Percentiles rank a stretch among this genome's conserved stretches.
Conservation (phyloP, 129 eudicot genomes). For the Helianthus annuus region HanXRQr2.0-SUNRISE NC_035448.2:60080553-60081052, state of each 20-base stretch:
- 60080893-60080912: slow-evolving; percentile 45
- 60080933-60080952: slow-evolving; percentile 35
- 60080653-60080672: slow-evolving; percentile 59
- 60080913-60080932: slow-evolving; percentile 48
- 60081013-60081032: not conserved
- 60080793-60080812: slow-evolving; percentile 55
- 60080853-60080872: slow-evolving; percentile 58
- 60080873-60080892: slow-evolving; percentile 48
- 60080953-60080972: slow-evolving; percentile 43
- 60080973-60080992: slow-evolving; percentile 31
- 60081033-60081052: too few species aligned
- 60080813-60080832: slow-evolving; percentile 40
- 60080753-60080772: slow-evolving; percentile 54
- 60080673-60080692: slow-evolving; percentile 79
- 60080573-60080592: not conserved
- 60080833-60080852: slow-evolving; percentile 34
- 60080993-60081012: slow-evolving; percentile 69
- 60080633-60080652: slow-evolving; percentile 78
- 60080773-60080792: slow-evolving; percentile 46
- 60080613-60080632: slow-evolving; percentile 68
- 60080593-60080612: slow-evolving; percentile 55
- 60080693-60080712: slow-evolving; percentile 85
- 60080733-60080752: slow-evolving; percentile 37
- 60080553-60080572: too few species aligned
- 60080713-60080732: slow-evolving; percentile 69